phyloP scores from a whole-genome alignment of 1,284 basidiomycete species.

The Porogramme epimiltina region DNA sequence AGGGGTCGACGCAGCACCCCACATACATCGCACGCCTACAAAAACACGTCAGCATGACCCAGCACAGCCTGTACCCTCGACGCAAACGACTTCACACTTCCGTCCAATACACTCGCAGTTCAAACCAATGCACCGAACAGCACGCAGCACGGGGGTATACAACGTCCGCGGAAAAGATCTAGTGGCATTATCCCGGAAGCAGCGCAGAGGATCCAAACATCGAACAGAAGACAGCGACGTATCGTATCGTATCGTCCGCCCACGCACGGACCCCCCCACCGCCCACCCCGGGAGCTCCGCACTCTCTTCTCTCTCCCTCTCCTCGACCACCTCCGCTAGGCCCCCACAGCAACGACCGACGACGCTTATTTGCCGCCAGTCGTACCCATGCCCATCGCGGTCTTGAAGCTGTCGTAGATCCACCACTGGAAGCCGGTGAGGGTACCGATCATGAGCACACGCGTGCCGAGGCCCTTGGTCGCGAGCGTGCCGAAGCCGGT shows the following conservation, averaged over 20 bases:
- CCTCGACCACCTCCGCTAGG: not conserved
- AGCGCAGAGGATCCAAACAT: too few relatives aligned
- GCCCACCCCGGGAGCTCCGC: not conserved
- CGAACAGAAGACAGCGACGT: slow-evolving; percentile 13
- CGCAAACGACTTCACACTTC: too few relatives aligned
- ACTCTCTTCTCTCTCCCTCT: not conserved
- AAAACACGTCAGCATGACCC: too few relatives aligned
- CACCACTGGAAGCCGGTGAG: slow-evolving; percentile 88
- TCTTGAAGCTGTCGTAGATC: slow-evolving; percentile 85
- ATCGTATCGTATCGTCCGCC: not conserved
- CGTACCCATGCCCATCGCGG: slow-evolving; percentile 78
- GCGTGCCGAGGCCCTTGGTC: slow-evolving; percentile 80
- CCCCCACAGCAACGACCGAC: too few relatives aligned
- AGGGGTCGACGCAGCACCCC: too few relatives aligned
- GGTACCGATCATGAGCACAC: slow-evolving; percentile 82
- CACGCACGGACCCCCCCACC: slow-evolving; percentile 1
- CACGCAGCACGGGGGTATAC: too few relatives aligned
- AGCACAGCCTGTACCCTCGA: too few relatives aligned
- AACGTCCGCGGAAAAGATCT: too few relatives aligned
- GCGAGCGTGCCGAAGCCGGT: slow-evolving; percentile 62
- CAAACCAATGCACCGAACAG: too few relatives aligned
- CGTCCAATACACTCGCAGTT: too few relatives aligned
- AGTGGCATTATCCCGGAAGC: too few relatives aligned
- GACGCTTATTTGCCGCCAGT: slow-evolving; percentile 79
- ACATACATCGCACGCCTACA: too few relatives aligned